A percentile compares a stretch with the other conserved stretches of the same genome.
Evolutionary conservation across 148 eudicot genomes (phyloP).

Genomic region (Limonium bicolor): DNA sequence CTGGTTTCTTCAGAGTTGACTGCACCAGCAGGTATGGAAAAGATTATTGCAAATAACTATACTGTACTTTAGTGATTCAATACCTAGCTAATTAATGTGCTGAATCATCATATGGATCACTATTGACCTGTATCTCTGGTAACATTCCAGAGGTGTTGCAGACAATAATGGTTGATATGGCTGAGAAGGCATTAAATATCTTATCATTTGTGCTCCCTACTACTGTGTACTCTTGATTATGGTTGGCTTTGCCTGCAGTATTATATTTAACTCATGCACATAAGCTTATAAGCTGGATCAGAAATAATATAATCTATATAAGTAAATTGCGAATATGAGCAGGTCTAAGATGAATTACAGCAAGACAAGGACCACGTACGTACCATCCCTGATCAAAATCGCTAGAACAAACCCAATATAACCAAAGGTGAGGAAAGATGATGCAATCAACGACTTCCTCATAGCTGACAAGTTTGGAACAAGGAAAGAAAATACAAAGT

Average conservation of each 20-base stretch:
- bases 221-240: conserved; percentile 26
- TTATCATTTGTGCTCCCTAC: conserved; percentile 23
- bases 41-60: background rate
- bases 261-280: too few species aligned
- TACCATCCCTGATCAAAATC: conserved; percentile 25
- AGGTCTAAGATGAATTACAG: too few species aligned
- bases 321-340: background rate
- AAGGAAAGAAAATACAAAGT: conserved; percentile 23
- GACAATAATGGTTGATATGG: conserved; percentile 41
- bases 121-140: conserved; percentile 63
- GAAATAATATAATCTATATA: background rate
- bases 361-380: too few species aligned
- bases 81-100: too few species aligned
- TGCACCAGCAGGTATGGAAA: conserved; percentile 11
- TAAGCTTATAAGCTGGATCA: too few species aligned
- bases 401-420: conserved; percentile 30
- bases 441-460: conserved; percentile 43
- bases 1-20: conserved; percentile 48
- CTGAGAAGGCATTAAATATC: conserved; percentile 35
- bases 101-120: too few species aligned
- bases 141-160: conserved; percentile 48
- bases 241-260: conserved; percentile 25
- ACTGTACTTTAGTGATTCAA: too few species aligned
- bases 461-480: conserved; percentile 57
- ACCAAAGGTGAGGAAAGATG: conserved; percentile 28